phyloP scores from a whole-genome alignment of 176 grass and related monocot genomes.

The Alloteropsis semialata region DNA sequence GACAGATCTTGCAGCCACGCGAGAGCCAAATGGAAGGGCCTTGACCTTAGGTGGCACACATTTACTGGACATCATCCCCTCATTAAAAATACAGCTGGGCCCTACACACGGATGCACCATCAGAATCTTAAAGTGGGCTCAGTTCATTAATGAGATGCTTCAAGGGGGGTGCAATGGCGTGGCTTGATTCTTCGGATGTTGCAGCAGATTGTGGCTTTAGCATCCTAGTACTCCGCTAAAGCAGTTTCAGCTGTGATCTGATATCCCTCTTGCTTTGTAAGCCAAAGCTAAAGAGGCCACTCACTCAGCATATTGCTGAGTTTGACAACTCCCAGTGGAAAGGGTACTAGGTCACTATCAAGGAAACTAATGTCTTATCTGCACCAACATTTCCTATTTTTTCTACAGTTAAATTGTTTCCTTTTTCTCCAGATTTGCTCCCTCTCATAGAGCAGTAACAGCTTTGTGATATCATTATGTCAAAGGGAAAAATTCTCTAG shows the following conservation, averaged over 20 bases:
- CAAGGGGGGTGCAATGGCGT: neutral
- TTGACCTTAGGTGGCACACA: constrained; percentile 41
- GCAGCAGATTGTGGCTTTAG: neutral
- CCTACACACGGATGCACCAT: constrained; percentile 6
- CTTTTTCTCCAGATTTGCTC: neutral
- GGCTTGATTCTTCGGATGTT: neutral
- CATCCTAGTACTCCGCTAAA: constrained; percentile 17
- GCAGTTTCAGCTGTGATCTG: constrained; percentile 16
- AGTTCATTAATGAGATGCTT: constrained; percentile 31
- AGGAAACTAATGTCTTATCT: neutral
- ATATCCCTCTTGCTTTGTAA: constrained; percentile 1
- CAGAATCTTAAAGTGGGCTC: constrained; percentile 17
- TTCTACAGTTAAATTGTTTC: neutral
- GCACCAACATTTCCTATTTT: neutral
- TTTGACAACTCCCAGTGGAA: neutral
- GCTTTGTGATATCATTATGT: neutral
- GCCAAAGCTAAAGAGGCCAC: neutral
- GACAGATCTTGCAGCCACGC: neutral
- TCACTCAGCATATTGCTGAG: neutral
- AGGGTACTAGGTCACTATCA: neutral
- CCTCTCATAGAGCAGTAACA: neutral
- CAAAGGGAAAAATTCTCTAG: neutral
- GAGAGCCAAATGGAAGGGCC: constrained; percentile 26
- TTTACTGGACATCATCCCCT: constrained; percentile 1
- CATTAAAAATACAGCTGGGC: neutral